Conservation (phyloP, 768 basidiomycete genomes). For the Pulveroboletus sp. region DNA sequence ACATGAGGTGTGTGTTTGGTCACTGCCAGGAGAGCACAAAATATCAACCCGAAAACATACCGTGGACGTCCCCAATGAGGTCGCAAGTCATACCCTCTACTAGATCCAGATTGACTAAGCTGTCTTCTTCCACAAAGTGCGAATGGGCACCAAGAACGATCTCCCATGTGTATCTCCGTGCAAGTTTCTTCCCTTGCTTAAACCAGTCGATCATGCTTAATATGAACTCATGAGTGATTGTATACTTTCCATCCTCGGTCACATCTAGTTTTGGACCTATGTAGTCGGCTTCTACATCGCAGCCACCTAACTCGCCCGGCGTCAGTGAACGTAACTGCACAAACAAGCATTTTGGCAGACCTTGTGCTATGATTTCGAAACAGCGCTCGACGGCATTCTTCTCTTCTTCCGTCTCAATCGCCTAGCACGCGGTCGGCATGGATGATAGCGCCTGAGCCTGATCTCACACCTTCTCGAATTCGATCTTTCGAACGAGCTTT, state of each 20-base stretch:
- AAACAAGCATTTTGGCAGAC: slow-evolving; percentile 34
- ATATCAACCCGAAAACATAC: slow-evolving; percentile 36
- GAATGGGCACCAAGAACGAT: slow-evolving; percentile 85
- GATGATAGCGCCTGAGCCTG: not conserved
- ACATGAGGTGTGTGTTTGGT: slow-evolving; percentile 7
- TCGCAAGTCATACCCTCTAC: slow-evolving; percentile 80
- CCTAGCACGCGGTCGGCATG: slow-evolving; percentile 40
- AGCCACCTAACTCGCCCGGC: slow-evolving; percentile 51
- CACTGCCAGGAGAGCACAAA: not conserved
- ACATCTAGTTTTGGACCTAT: slow-evolving; percentile 67
- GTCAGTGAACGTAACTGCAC: slow-evolving; percentile 4
- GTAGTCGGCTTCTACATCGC: slow-evolving; percentile 72
- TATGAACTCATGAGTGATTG: slow-evolving; percentile 75
- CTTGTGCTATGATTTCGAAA: slow-evolving; percentile 73
- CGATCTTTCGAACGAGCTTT: slow-evolving; percentile 84
- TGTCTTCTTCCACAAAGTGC: slow-evolving; percentile 72
- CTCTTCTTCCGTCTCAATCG: slow-evolving; percentile 90
- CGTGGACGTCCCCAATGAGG: slow-evolving; percentile 95
- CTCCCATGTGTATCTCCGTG: slow-evolving; percentile 91
- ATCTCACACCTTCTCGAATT: slow-evolving; percentile 78
- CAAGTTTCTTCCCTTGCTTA: slow-evolving; percentile 89
- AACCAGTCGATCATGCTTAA: slow-evolving; percentile 87
- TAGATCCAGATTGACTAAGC: slow-evolving; percentile 71
- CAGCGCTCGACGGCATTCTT: slow-evolving; percentile 74
- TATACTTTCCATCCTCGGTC: slow-evolving; percentile 61